Evolutionary conservation across 768 basidiomycete genomes (phyloP).

Genomic region (Lactarius hatsudake): DNA sequence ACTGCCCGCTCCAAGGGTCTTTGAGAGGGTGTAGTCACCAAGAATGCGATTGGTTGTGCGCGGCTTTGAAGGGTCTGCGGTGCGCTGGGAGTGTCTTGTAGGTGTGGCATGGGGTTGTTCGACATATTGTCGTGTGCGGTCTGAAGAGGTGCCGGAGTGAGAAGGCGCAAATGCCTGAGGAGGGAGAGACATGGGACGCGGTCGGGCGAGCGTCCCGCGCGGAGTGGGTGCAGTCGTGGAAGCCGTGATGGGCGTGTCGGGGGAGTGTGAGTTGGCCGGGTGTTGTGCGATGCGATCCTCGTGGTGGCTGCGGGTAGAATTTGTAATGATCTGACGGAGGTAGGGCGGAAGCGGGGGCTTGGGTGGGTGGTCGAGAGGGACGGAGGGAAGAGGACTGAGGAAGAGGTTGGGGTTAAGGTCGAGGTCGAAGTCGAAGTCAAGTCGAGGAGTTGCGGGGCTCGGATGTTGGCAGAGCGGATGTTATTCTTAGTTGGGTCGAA

Average conservation of each 20-base stretch:
- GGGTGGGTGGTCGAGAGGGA: conserved; percentile 25
- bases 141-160: conserved; percentile 31
- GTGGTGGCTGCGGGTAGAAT: conserved; percentile 27
- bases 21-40: conserved; percentile 93
- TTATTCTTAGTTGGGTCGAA: conserved; percentile 53
- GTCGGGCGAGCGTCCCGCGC: conserved; percentile 35
- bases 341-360: neutral
- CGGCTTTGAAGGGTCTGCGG: conserved; percentile 30
- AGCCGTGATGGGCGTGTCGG: conserved; percentile 11
- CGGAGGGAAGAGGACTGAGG: conserved; percentile 31
- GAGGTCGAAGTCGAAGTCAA: conserved; percentile 27
- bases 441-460: neutral
- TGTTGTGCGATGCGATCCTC: conserved; percentile 32
- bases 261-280: conserved; percentile 35
- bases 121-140: conserved; percentile 29
- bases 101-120: conserved; percentile 27
- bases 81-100: conserved; percentile 21
- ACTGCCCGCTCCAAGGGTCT: conserved; percentile 95
- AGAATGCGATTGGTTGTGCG: conserved; percentile 55
- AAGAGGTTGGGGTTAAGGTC: conserved; percentile 30
- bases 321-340: conserved; percentile 5
- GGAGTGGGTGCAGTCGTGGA: conserved; percentile 24
- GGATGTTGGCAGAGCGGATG: neutral
- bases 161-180: conserved; percentile 49
- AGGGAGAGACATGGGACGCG: conserved; percentile 73